Conservation (phyloP, 106 monocot species). For the Apostasia ramifera region DNA sequence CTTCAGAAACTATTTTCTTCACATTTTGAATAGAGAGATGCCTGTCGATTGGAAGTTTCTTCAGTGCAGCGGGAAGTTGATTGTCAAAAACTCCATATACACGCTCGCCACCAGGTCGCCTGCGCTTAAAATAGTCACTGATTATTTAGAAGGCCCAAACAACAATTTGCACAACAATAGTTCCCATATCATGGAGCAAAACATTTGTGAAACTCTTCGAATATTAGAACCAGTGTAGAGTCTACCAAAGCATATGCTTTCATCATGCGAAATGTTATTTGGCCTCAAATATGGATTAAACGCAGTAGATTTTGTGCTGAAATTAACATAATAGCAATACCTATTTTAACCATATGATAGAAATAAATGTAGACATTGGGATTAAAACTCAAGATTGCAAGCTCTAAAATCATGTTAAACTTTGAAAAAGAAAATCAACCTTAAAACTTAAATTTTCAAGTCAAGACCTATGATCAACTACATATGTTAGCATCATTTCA, state of each 20-base stretch:
- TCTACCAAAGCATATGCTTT: not conserved
- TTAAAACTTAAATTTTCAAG: too few species aligned
- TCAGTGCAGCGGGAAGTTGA: slow-evolving; percentile 59
- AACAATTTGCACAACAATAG: too few species aligned
- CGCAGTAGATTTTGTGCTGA: too few species aligned
- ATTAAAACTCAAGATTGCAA: too few species aligned
- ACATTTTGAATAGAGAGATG: slow-evolving; percentile 67
- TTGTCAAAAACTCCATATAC: slow-evolving; percentile 78
- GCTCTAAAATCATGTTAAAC: too few species aligned
- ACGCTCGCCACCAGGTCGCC: slow-evolving; percentile 67
- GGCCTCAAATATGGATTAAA: not conserved
- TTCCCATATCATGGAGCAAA: not conserved
- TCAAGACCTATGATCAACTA: not conserved
- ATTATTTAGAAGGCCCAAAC: too few species aligned
- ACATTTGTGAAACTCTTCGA: not conserved
- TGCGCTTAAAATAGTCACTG: slow-evolving; percentile 8
- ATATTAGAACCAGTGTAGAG: not conserved
- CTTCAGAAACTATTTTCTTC: slow-evolving; percentile 57
- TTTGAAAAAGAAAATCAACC: too few species aligned
- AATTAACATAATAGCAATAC: too few species aligned
- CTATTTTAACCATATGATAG: too few species aligned
- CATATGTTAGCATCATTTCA: not conserved
- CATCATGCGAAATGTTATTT: not conserved
- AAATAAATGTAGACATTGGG: too few species aligned
- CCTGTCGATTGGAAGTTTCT: slow-evolving; percentile 60